Conservation (phyloP, 1,139 yeast species). For the Sugiyamaella neomexicana region DNA sequence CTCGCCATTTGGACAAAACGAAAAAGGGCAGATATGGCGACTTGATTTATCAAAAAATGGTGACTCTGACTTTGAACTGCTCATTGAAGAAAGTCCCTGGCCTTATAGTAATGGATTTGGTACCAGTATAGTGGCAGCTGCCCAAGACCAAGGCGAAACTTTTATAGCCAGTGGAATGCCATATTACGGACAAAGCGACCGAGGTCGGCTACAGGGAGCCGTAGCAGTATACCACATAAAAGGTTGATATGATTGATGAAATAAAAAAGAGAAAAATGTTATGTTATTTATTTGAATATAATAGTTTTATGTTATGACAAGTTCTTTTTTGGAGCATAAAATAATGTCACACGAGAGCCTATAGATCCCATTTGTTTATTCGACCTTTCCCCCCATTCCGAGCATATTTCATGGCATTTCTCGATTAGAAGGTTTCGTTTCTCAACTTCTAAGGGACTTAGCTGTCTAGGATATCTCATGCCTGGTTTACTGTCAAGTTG, state of each 20-base stretch:
- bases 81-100: conserved; percentile 32
- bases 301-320: not conserved
- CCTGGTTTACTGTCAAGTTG: conserved; percentile 33
- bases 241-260: conserved; percentile 1
- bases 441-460: conserved; percentile 33
- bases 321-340: conserved; percentile 23
- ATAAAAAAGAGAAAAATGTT: not conserved
- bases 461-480: conserved; percentile 36
- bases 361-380: conserved; percentile 33
- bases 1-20: conserved; percentile 45
- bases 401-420: conserved; percentile 32
- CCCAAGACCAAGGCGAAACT: conserved; percentile 27
- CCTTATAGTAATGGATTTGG: conserved; percentile 48
- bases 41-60: conserved; percentile 33
- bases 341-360: conserved; percentile 28
- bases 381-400: conserved; percentile 32
- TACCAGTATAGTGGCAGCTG: conserved; percentile 35
- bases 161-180: conserved; percentile 51
- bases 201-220: conserved; percentile 28
- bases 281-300: conserved; percentile 16
- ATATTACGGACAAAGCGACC: conserved; percentile 41
- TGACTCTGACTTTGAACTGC: conserved; percentile 19
- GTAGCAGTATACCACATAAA: conserved; percentile 27
- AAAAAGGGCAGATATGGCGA: conserved; percentile 49
- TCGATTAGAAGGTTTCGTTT: conserved; percentile 37